Evolutionary conservation across 192 early-diverging fungal genomes (phyloP), one percentile per base, ranked within the genome.

Genomic region (Umbelopsis isabellina): DNA sequence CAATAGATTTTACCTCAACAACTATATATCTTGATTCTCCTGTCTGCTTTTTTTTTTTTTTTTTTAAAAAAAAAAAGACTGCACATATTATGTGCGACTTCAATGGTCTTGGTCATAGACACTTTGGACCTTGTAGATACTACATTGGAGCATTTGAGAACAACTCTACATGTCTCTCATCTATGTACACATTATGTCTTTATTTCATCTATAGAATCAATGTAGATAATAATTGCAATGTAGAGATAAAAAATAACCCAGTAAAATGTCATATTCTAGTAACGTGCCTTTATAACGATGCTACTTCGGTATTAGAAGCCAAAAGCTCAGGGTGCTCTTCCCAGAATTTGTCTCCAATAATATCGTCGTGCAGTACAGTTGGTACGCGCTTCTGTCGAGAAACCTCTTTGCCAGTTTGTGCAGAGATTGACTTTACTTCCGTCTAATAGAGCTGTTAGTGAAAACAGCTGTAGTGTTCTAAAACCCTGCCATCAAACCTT

Each of bases 331-430:
- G 71, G 23, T 84, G 77, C 18, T 84, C 72, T 12, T 84, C 75
- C 93, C 93, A 94, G 71, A 94, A 94, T 66, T 76, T 79, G 16
- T 91, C 83, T 46, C 82, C 76, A 76, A 94, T 93, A 53, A 94
- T 91, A 71, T 94, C 93, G 37, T 85, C 88, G 71, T 91, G 82
- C 20, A 84, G 51, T 27, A 82, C 80, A 20, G 75, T 73, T 16
- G 89, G 83, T 18, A 87, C 72, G 18, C 71, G 80, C 52, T 87
- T 92, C 67, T 75, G 81, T 23, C 92, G 82, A 72, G 75, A 80
- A 11, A 81, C 68, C 48, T 41, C 45, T 66, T 61, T 51, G 1
- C 16, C 64, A 47, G 15, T 75, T 33, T 53, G 75, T 45, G 55
- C 53, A n/a, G 72, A 74, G 16, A 69, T 49, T 0, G 51, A 53